phyloP scores from a whole-genome alignment of 2,329 filamentous ascomycete species.

The Sporothrix humicola region DNA sequence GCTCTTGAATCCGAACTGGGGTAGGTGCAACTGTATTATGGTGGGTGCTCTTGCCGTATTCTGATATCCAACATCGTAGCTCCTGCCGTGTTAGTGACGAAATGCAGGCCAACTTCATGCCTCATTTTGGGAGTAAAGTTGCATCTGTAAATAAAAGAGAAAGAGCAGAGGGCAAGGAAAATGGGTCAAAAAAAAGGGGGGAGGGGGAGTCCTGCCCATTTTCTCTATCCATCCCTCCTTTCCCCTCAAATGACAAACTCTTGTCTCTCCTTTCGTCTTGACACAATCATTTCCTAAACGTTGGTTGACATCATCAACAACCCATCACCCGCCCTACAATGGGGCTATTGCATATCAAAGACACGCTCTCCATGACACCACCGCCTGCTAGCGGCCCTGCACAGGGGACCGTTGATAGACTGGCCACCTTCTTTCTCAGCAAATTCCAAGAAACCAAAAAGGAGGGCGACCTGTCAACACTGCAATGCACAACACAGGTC shows the following conservation, averaged over 20 bases:
- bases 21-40: neutral
- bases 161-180: neutral
- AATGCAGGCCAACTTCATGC: neutral
- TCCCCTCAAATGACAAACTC: too few species aligned
- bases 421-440: slow-evolving; percentile 36
- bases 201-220: neutral
- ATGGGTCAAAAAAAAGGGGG: neutral
- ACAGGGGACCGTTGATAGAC: slow-evolving; percentile 33
- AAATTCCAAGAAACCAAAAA: slow-evolving; percentile 36
- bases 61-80: slow-evolving; percentile 13
- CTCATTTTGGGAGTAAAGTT: neutral
- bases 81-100: slow-evolving; percentile 18
- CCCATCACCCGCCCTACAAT: neutral
- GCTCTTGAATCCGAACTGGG: neutral
- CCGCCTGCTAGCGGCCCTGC: neutral
- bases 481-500: slow-evolving; percentile 33
- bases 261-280: neutral
- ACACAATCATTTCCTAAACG: neutral
- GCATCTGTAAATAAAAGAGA: neutral
- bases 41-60: slow-evolving; percentile 5
- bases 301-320: slow-evolving; percentile 7
- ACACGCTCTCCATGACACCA: slow-evolving; percentile 24
- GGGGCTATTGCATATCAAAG: slow-evolving; percentile 16
- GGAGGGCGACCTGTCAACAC: slow-evolving; percentile 23
- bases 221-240: neutral